These are phyloP conservation scores for Tagetes erecta DNA, from an alignment of 129 eudicot species.

Conservation along the genomic window DNA sequence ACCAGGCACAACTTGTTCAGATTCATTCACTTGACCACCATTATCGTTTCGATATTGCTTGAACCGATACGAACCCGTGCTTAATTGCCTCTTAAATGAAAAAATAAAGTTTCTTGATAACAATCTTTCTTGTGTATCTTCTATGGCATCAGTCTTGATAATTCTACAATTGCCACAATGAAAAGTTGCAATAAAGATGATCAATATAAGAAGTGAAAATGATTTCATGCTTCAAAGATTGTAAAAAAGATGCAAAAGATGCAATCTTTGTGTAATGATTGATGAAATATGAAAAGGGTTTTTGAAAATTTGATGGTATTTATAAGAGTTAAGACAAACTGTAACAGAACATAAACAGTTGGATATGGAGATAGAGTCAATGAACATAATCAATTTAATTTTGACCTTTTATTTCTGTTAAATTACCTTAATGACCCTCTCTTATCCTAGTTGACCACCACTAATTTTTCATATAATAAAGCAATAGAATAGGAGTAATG, in stretches of 20 bases:
- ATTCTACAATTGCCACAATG: slow-evolving; percentile 34
- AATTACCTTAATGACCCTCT: slow-evolving; percentile 36
- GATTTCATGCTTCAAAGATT: slow-evolving; percentile 29
- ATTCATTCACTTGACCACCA: slow-evolving; percentile 15
- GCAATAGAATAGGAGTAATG: slow-evolving; percentile 5
- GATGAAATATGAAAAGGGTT: slow-evolving; percentile 34
- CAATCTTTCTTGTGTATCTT: slow-evolving; percentile 24
- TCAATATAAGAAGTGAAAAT: slow-evolving; percentile 19
- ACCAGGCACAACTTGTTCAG: slow-evolving; percentile 32
- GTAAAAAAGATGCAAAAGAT: neutral
- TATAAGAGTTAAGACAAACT: slow-evolving; percentile 1
- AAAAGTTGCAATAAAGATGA: slow-evolving; percentile 33
- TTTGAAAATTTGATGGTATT: slow-evolving; percentile 21
- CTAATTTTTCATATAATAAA: slow-evolving; percentile 15
- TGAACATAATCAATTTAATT: slow-evolving; percentile 24
- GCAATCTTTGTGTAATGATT: neutral
- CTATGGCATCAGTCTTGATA: slow-evolving; percentile 25
- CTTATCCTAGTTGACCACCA: slow-evolving; percentile 38
- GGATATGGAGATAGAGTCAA: slow-evolving; percentile 29
- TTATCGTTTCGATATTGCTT: slow-evolving; percentile 23
- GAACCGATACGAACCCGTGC: slow-evolving; percentile 32
- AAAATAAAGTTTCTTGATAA: slow-evolving; percentile 29
- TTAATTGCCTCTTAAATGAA: slow-evolving; percentile 22
- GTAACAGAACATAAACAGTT: slow-evolving; percentile 36
- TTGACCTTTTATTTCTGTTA: slow-evolving; percentile 18